Base-by-base conservation (phyloP, 2,329 filamentous ascomycete genomes). In the Penicillium sp. region DNA sequence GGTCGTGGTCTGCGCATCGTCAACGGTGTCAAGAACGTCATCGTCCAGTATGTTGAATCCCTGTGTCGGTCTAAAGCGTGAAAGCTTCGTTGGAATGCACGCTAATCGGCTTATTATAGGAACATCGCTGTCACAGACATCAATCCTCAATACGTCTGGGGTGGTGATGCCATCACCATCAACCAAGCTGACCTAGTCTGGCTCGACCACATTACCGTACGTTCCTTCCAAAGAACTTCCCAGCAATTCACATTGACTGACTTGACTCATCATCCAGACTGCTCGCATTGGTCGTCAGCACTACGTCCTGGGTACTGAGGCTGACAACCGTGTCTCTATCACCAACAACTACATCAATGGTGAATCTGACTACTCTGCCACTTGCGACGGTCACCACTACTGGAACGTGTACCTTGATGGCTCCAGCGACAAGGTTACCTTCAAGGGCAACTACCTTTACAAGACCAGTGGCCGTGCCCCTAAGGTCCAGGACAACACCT, bases 401-500 rank as follows among this genome's bases (percentile, higher is more conserved):
- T 59, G 57, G 57, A 43, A 38, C 7, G 49, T 59, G 15, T 54
- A 56, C 35, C 53, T 59, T 6, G 53, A 53, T 27, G 57, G 57
- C 17, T 38, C 49, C 5, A 49, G 49, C 12, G 57, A 59, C 42
- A 48, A 57, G 44, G 55, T 59, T 13, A 59, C 57, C 25, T 49
- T 59, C 19, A 51, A 57, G 38, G 55, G 55, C 38, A 59, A 59
- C 49, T 59, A 59, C 39, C 45, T 59, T 8, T 57, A 59, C 43
- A 53, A 57, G 38, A 59, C 57, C 1, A 29, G 43, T 27, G 57
- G 57, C 4, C 57, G 57, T 25, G 50, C 53, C 5, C 57, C 57
- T 13, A 56, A 55, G 35, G 35, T 59, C 19, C 39, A 52, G n/a
- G 48, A 8, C 9, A 49, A 56, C 23, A 59, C 53, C 35, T 52